Percentiles rank a stretch among this genome's conserved stretches.
Conservation (phyloP, 2,329 filamentous ascomycete genomes). For the Dryadomyces sulphureus region DNA sequence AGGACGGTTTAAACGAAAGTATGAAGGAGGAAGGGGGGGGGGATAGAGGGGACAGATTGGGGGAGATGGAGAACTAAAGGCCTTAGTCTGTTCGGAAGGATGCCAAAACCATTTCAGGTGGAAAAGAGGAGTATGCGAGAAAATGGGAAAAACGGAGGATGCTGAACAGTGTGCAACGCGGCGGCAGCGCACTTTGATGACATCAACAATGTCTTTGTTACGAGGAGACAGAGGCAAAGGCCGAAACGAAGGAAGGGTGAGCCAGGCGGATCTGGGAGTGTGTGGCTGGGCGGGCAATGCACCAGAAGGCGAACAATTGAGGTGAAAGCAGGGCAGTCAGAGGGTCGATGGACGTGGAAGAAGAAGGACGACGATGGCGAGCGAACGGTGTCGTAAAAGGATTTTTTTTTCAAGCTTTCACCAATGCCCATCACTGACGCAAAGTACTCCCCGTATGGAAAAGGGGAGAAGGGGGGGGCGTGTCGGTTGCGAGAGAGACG, state of each 20-base stretch:
- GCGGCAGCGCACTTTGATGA: neutral
- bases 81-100: neutral
- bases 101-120: neutral
- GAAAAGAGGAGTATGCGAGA: neutral
- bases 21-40: neutral
- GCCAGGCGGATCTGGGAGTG: neutral
- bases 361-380: neutral
- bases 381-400: neutral
- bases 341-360: neutral
- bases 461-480: neutral
- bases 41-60: neutral
- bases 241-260: neutral
- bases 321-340: neutral
- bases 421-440: neutral
- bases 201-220: neutral
- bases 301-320: neutral
- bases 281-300: neutral
- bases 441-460: neutral
- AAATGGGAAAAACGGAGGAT: neutral
- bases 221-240: neutral
- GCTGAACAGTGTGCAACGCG: neutral
- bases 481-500: neutral
- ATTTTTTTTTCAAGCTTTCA: conserved; percentile 1
- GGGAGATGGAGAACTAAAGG: neutral
- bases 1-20: neutral